Evolutionary conservation across 1,139 yeast species (phyloP).

Genomic region (Yamadazyma sp.): DNA sequence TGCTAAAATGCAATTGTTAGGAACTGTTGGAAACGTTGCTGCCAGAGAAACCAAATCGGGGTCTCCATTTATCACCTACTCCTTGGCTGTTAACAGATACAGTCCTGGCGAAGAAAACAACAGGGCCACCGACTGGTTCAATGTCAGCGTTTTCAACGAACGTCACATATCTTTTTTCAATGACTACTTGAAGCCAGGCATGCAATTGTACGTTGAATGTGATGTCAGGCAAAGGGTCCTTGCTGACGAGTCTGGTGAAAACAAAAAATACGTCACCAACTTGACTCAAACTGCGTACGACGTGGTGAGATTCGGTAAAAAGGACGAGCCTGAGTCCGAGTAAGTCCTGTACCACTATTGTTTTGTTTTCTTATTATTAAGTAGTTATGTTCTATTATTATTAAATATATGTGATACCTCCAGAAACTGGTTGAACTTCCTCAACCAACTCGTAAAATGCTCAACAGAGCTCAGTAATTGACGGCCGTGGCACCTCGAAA

Average conservation of each 20-base stretch:
- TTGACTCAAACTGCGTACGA: slow-evolving; percentile 40
- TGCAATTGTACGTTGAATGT: slow-evolving; percentile 43
- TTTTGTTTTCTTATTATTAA: slow-evolving; percentile 6
- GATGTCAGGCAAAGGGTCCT: slow-evolving; percentile 36
- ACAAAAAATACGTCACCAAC: slow-evolving; percentile 30
- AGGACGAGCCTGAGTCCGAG: slow-evolving; percentile 18
- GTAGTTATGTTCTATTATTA: background rate
- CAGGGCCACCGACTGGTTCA: slow-evolving; percentile 43
- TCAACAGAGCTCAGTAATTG: too few species aligned
- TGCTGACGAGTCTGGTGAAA: slow-evolving; percentile 36
- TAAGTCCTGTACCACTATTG: slow-evolving; percentile 5
- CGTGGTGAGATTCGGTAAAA: slow-evolving; percentile 41
- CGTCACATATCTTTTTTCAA: slow-evolving; percentile 38
- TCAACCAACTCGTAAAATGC: too few species aligned
- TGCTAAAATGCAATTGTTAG: slow-evolving; percentile 45
- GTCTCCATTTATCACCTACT: slow-evolving; percentile 38
- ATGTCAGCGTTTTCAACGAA: slow-evolving; percentile 42
- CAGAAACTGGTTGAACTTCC: background rate
- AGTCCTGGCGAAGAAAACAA: slow-evolving; percentile 31
- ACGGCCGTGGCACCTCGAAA: background rate
- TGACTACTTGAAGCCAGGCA: slow-evolving; percentile 42
- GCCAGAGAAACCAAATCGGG: slow-evolving; percentile 42
- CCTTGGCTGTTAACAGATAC: slow-evolving; percentile 45
- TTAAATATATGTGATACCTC: background rate
- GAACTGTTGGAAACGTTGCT: slow-evolving; percentile 41